Conservation (phyloP, 2,329 filamentous ascomycete genomes). For the Botryosphaeria dothidea region DNA sequence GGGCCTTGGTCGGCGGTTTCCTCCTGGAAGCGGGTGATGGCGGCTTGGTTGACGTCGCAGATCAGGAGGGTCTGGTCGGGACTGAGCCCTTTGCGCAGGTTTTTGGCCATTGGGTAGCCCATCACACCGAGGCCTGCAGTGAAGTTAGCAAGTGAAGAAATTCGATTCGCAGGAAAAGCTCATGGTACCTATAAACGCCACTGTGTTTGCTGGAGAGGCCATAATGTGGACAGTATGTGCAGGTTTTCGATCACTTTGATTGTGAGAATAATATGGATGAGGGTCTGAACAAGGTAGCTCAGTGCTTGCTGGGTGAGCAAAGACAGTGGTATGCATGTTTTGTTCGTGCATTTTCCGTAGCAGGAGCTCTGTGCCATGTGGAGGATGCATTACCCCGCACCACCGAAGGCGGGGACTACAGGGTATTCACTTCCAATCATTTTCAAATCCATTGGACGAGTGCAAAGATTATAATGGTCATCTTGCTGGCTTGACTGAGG, state of each 20-base stretch:
- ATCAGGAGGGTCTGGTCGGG: slow-evolving; percentile 45
- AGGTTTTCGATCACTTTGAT: background rate
- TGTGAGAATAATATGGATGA: too few species aligned
- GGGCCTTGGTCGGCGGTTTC: slow-evolving; percentile 25
- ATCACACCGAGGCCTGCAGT: slow-evolving; percentile 52
- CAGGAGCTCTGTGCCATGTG: background rate
- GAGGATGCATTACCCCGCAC: slow-evolving; percentile 2
- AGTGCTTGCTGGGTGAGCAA: too few species aligned
- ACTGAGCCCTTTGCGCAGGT: slow-evolving; percentile 47
- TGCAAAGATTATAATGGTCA: background rate
- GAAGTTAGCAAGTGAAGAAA: background rate
- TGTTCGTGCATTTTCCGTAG: background rate
- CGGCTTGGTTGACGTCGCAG: slow-evolving; percentile 47
- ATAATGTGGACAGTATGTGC: too few species aligned
- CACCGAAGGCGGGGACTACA: background rate
- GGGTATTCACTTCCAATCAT: background rate
- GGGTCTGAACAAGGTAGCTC: too few species aligned
- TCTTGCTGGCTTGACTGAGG: background rate
- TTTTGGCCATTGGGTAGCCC: slow-evolving; percentile 55
- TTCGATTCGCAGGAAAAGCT: too few species aligned
- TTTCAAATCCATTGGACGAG: background rate
- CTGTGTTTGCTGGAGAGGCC: background rate
- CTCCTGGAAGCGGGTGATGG: slow-evolving; percentile 45
- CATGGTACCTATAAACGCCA: background rate
- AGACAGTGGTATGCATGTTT: background rate